phyloP scores from a whole-genome alignment of 768 basidiomycete genomes.

The Podaxis mareebaensis region DNA sequence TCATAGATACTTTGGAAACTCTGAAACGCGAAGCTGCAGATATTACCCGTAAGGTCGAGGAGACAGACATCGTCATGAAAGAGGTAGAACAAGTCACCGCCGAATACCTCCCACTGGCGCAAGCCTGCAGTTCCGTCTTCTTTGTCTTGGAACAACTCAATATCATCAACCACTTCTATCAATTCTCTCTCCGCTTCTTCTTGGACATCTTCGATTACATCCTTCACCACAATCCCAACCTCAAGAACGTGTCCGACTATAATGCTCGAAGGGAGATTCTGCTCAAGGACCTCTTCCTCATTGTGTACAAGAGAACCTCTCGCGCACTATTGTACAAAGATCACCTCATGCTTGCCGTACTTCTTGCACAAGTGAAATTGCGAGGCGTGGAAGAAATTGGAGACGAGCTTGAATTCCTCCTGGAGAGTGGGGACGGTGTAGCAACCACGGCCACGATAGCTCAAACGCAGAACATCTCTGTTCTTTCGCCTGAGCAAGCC shows the following conservation, averaged over 20 bases:
- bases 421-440: conserved; percentile 80
- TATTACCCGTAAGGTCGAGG: conserved; percentile 92
- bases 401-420: conserved; percentile 89
- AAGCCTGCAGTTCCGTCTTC: conserved; percentile 95
- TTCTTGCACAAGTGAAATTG: conserved; percentile 87
- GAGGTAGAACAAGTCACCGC: conserved; percentile 96
- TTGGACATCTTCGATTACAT: conserved; percentile 97
- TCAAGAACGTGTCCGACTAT: conserved; percentile 77
- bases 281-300: conserved; percentile 84
- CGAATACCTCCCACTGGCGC: conserved; percentile 92
- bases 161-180: conserved; percentile 95
- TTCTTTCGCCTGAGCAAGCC: conserved; percentile 68
- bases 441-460: conserved; percentile 36
- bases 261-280: conserved; percentile 75
- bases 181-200: conserved; percentile 98
- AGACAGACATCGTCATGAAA: conserved; percentile 93
- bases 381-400: conserved; percentile 75
- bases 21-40: conserved; percentile 96
- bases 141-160: conserved; percentile 96
- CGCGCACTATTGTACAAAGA: conserved; percentile 89
- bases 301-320: conserved; percentile 86
- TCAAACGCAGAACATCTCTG: conserved; percentile 38
- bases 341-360: conserved; percentile 86
- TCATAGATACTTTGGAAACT: conserved; percentile 94
- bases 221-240: conserved; percentile 88